Evolutionary conservation across 2,329 filamentous ascomycete genomes (phyloP).

Genomic region (Didymella exigua): DNA sequence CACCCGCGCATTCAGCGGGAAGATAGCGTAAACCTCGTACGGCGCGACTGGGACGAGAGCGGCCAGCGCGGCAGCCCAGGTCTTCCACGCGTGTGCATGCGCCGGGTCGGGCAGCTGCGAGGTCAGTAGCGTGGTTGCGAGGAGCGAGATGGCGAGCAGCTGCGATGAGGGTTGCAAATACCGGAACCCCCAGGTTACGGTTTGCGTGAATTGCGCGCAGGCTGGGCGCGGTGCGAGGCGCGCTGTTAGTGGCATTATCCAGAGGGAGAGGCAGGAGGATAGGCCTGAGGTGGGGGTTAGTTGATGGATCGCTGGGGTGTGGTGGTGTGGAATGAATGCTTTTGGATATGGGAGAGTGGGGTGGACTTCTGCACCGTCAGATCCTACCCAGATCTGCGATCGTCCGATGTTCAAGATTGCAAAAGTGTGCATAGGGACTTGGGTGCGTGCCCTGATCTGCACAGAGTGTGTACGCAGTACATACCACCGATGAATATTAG

Average conservation of each 20-base stretch:
- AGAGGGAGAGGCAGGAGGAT: constrained; percentile 16
- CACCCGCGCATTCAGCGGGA: constrained; percentile 14
- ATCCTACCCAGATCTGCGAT: no score
- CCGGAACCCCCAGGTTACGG: constrained; percentile 8
- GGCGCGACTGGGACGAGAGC: constrained; percentile 1
- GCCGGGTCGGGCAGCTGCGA: background rate
- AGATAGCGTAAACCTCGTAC: constrained; percentile 13
- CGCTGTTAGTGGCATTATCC: constrained; percentile 6
- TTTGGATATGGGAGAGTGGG: no score
- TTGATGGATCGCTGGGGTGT: no score
- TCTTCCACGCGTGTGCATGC: background rate
- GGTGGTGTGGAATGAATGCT: no score
- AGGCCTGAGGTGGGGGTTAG: constrained; percentile 11
- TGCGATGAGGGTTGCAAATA: constrained; percentile 13
- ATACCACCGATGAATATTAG: constrained; percentile 14
- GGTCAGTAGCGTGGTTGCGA: background rate
- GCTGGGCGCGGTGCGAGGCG: background rate
- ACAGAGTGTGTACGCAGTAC: no score
- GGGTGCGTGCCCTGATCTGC: no score
- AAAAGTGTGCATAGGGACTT: no score
- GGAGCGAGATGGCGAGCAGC: background rate
- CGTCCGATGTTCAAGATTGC: no score
- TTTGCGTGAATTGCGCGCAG: constrained; percentile 8
- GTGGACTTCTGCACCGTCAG: no score
- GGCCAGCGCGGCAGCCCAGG: constrained; percentile 3